Conservation (phyloP, 805 yeast species). For the Nakazawaea wickerhamii region DNA sequence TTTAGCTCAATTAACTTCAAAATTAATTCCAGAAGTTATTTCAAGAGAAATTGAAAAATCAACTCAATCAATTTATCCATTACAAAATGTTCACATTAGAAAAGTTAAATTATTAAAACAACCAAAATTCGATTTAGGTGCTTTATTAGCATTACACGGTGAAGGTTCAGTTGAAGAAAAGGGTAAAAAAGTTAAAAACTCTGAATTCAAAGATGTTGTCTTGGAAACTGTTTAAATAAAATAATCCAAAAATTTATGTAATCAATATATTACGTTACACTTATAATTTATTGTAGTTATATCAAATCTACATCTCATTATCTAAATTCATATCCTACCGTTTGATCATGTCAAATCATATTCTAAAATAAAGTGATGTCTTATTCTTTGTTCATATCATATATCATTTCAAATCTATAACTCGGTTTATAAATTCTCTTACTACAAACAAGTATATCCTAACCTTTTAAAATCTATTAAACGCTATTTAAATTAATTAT, state of each 20-base stretch:
- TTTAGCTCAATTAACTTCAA: slow-evolving; percentile 92
- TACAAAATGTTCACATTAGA: slow-evolving; percentile 98
- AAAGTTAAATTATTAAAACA: slow-evolving; percentile 97
- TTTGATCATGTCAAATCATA: too few relatives aligned
- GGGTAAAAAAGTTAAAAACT: slow-evolving; percentile 83
- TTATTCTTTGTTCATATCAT: too few relatives aligned
- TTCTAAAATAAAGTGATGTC: too few relatives aligned
- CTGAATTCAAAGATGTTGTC: slow-evolving; percentile 97
- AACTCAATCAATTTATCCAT: slow-evolving; percentile 91
- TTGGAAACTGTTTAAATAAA: slow-evolving; percentile 84
- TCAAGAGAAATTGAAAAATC: slow-evolving; percentile 98
- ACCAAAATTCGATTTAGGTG: slow-evolving; percentile 97
- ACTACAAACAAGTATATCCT: too few relatives aligned
- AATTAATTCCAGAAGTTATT: slow-evolving; percentile 97
- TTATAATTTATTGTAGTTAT: too few relatives aligned
- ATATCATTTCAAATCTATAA: too few relatives aligned
- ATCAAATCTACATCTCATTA: too few relatives aligned
- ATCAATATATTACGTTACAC: too few relatives aligned
- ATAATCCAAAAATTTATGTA: too few relatives aligned
- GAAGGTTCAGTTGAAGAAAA: slow-evolving; percentile 91
- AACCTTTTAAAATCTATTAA: too few relatives aligned
- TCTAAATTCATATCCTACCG: too few relatives aligned
- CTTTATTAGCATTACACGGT: slow-evolving; percentile 96
- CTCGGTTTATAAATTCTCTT: too few relatives aligned
- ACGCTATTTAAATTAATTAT: slow-evolving; percentile 54